A percentile compares a stretch with the other conserved stretches of the same genome.
These are phyloP conservation scores for Tulasnella sp. DNA, from an alignment of 768 basidiomycete genomes.

Conservation along the genomic window DNA sequence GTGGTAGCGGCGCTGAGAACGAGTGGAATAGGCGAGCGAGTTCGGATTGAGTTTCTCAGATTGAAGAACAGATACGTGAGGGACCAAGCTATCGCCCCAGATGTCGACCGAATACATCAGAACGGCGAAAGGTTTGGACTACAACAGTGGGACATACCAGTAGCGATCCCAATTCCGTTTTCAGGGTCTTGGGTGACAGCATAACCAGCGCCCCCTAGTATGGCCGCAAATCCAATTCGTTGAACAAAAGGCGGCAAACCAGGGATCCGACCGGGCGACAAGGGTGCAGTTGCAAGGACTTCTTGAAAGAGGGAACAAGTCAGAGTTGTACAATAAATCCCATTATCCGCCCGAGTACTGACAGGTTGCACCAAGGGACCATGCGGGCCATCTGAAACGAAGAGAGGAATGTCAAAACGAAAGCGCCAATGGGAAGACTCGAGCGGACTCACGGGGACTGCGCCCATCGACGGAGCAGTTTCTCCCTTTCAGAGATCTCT, in stretches of 20 bases:
- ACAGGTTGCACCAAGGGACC: not conserved
- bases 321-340: not conserved
- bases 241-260: slow-evolving; percentile 39
- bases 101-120: not conserved
- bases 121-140: not conserved
- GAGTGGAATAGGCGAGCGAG: slow-evolving; percentile 32
- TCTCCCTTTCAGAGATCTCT: not conserved
- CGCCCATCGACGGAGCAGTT: not conserved
- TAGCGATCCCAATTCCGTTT: slow-evolving; percentile 42
- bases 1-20: slow-evolving; percentile 31
- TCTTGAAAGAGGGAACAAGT: not conserved
- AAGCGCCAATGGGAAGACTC: not conserved
- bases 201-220: slow-evolving; percentile 42
- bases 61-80: slow-evolving; percentile 41
- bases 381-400: not conserved
- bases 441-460: not conserved
- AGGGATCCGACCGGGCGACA: slow-evolving; percentile 15
- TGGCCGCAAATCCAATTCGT: slow-evolving; percentile 39
- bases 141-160: slow-evolving; percentile 26
- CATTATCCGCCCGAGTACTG: not conserved
- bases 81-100: slow-evolving; percentile 36
- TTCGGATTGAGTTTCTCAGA: slow-evolving; percentile 31
- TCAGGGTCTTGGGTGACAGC: slow-evolving; percentile 37
- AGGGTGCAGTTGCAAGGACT: slow-evolving; percentile 16
- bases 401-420: not conserved